Evolutionary conservation across 2,329 filamentous ascomycete species (phyloP), one percentile per base, ranked within the genome.

Genomic region (Epichloe glyceriae): DNA sequence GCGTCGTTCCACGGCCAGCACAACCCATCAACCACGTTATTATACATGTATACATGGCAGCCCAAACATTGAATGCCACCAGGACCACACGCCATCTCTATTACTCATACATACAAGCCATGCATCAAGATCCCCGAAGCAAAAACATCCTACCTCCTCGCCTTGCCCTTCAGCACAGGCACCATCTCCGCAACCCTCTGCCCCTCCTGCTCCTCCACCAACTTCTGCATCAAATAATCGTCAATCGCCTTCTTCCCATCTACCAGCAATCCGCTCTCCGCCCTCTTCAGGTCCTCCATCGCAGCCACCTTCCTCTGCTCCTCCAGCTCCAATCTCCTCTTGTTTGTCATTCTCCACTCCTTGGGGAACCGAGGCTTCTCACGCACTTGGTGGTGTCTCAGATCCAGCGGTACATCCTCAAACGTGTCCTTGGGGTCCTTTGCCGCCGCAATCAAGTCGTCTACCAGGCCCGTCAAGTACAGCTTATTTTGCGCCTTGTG

Each of bases 401-500:
- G 83, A 63, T 98, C 90, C 46, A 97, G 76, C 2, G 93, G 91
- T 33, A 98, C 70, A 64, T 98, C 93, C 57, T 83, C 83, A 61
- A 97, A 96, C 11, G 79, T 86, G 58, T 98, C 91, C 38, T 71
- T 78, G 22, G 77, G 73, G 62, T 95, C 84, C 73, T 82, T 86
- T 52, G 90, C 88, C 63, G 88, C 82, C 6, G 71, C 73, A 53
- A 98, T 70, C 57, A 98, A 71, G 47, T 75, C 79, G 55, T 84
- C 74, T 47, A 97, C 79, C 46, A 88, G 68, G 60, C 95, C 88
- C 49, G 82, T 85, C 20, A 98, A 75, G 65, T 93, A 93, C n/a
- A 88, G 82, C 76, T 97, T 98, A 73, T 98, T 98, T 72, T 97
- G 90, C 17, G 90, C 88, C 63, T 88, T 85, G 50, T 90, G 86